Evolutionary conservation across 192 early-diverging fungal species (phyloP).

Genomic region (Coemansia guatemalensis): DNA sequence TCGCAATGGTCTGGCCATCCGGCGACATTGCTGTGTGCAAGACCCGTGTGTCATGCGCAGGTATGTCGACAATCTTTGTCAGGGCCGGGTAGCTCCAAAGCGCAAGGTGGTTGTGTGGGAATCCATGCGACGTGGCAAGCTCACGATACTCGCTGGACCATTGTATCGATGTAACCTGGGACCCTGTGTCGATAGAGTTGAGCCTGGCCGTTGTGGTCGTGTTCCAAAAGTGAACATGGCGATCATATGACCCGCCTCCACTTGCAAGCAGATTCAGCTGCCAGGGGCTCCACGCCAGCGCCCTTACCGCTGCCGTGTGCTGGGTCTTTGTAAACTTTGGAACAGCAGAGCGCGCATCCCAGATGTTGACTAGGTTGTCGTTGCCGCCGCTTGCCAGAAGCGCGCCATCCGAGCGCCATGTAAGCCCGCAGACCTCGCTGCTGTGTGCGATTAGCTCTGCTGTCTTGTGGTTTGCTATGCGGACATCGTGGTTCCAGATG

Average conservation of each 20-base stretch:
- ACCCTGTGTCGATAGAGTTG: slow-evolving; percentile 72
- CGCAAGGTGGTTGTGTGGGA: slow-evolving; percentile 81
- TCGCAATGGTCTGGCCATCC: slow-evolving; percentile 89
- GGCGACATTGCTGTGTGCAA: slow-evolving; percentile 89
- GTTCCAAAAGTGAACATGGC: slow-evolving; percentile 93
- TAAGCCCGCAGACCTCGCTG: slow-evolving; percentile 82
- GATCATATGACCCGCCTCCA: slow-evolving; percentile 90
- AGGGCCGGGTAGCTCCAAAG: slow-evolving; percentile 83
- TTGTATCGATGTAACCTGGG: slow-evolving; percentile 90
- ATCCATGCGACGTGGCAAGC: slow-evolving; percentile 90
- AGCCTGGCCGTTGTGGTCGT: slow-evolving; percentile 63
- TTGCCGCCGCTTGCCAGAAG: slow-evolving; percentile 93
- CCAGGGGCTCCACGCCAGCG: slow-evolving; percentile 96
- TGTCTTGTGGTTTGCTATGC: slow-evolving; percentile 79
- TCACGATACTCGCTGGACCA: slow-evolving; percentile 87
- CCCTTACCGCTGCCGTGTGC: slow-evolving; percentile 92
- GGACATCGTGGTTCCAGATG: slow-evolving; percentile 95
- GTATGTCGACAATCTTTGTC: slow-evolving; percentile 71
- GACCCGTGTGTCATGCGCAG: slow-evolving; percentile 84
- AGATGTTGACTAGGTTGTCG: slow-evolving; percentile 89
- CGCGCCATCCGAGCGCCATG: slow-evolving; percentile 78
- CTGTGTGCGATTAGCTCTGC: slow-evolving; percentile 71
- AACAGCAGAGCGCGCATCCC: slow-evolving; percentile 70
- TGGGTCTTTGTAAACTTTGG: slow-evolving; percentile 71
- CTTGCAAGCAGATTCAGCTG: slow-evolving; percentile 78